Conservation (phyloP, 2,329 filamentous ascomycete genomes). For the Trichoderma hamatum region DNA sequence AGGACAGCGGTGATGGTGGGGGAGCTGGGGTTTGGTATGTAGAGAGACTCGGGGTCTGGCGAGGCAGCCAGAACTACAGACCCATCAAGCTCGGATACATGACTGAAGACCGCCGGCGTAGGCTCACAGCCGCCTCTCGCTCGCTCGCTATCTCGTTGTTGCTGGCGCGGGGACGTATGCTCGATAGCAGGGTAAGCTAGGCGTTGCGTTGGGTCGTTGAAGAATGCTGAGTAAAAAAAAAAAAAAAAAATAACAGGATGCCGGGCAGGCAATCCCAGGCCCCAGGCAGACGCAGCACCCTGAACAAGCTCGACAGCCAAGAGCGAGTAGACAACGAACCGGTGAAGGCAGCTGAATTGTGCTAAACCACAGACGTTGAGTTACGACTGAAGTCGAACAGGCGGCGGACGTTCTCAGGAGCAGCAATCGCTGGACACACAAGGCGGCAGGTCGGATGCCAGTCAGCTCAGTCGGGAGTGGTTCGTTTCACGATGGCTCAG, state of each 20-base stretch:
- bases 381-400: not conserved
- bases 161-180: slow-evolving; percentile 28
- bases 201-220: slow-evolving; percentile 8
- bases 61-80: slow-evolving; percentile 53
- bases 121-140: slow-evolving; percentile 30
- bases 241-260: slow-evolving; percentile 3
- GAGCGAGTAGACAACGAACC: not conserved
- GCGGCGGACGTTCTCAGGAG: slow-evolving; percentile 14
- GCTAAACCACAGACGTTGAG: not conserved
- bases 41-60: slow-evolving; percentile 46
- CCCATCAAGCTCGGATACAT: slow-evolving; percentile 50
- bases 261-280: slow-evolving; percentile 27
- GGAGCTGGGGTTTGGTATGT: slow-evolving; percentile 17
- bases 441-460: slow-evolving; percentile 17
- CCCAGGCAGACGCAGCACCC: slow-evolving; percentile 27
- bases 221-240: slow-evolving; percentile 24
- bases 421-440: slow-evolving; percentile 23
- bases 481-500: slow-evolving; percentile 26
- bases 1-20: slow-evolving; percentile 6
- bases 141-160: slow-evolving; percentile 13
- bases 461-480: slow-evolving; percentile 25
- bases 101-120: slow-evolving; percentile 43
- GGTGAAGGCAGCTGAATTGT: not conserved
- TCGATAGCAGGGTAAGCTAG: slow-evolving; percentile 5
- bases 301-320: slow-evolving; percentile 6